Evolutionary conservation across 192 early-diverging fungal genomes (phyloP), one percentile per base, ranked within the genome.

Genomic region (Coemansia sp.): DNA sequence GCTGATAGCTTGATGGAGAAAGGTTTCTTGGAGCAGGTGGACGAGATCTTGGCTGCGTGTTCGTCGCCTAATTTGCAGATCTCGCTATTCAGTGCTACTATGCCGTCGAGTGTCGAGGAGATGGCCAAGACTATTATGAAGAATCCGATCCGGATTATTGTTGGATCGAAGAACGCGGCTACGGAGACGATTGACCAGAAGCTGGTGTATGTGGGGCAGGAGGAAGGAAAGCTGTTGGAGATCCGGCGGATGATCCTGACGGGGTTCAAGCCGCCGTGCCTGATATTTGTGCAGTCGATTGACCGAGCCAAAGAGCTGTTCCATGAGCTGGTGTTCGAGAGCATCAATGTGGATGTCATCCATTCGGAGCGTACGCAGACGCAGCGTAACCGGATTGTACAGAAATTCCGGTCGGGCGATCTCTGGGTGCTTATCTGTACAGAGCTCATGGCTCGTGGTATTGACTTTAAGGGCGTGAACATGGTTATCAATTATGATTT

Each of bases 401-500:
- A 94, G 64, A 89, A 92, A 55, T 98, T 99, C 87, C 88, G 95
- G 18, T 69, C 84, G 11, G 97, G 98, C 38, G 91, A 92, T 70
- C 90, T 96, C 18, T 98, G 96, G 95, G 92, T 98, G 33, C 83
- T 99, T 47, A 98, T 99, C 63, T 89, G 95, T 38, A 98, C 98
- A 3, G 97, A 99, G 69, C 79, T 99, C 52, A 95, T 98, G 93
- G 92, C 95, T 8, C 92, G 98, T 77, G 98, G 98, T 88, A 92
- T 99, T 74, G 97, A 99, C 86, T 98, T 99, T 81, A 97, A 97
- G 78, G 95, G 94, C 20, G 96, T 99, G 29, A 94, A 96, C 62
- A 69, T 95, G 65, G 98, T 99, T 34, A 93, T 99, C 86, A 99
- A 99, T 76, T 99, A 97, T 69, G 98, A 99, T 76, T 97, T 98